Evolutionary conservation across 2,329 filamentous ascomycete species (phyloP).

Genomic region (Knoxdaviesia capensis): DNA sequence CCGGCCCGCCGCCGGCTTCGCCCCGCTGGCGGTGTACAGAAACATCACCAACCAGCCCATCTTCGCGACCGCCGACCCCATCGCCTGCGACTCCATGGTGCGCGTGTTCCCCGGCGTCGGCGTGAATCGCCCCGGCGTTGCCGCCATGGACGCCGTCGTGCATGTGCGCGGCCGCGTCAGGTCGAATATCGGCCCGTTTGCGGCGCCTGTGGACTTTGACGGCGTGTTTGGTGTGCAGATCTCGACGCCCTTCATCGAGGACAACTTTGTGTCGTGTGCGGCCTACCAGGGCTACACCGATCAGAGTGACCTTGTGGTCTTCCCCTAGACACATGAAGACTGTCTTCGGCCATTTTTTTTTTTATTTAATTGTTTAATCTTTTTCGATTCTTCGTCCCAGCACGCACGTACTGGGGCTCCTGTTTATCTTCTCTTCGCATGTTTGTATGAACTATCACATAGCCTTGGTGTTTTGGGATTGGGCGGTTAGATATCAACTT

Average conservation of each 20-base stretch:
- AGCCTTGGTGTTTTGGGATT: too few relatives aligned
- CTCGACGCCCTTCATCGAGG: constrained; percentile 6
- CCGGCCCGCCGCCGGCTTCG: constrained; percentile 7
- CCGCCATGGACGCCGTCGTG: constrained; percentile 1
- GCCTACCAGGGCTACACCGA: constrained; percentile 4
- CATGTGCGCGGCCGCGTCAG: constrained; percentile 8
- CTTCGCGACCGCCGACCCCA: constrained; percentile 15
- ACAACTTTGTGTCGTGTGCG: constrained; percentile 7
- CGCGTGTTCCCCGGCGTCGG: constrained; percentile 15
- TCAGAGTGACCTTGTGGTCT: background rate
- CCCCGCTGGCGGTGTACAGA: constrained; percentile 20
- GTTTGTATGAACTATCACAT: too few relatives aligned
- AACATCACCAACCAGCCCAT: constrained; percentile 34
- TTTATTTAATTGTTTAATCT: too few relatives aligned
- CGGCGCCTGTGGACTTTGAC: background rate
- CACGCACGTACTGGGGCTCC: too few relatives aligned
- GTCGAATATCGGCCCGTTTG: constrained; percentile 10
- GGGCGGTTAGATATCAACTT: too few relatives aligned
- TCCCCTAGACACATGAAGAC: too few relatives aligned
- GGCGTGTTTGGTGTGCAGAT: constrained; percentile 5
- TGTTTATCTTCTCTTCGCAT: too few relatives aligned
- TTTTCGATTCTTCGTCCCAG: too few relatives aligned
- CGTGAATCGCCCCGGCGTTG: too few relatives aligned
- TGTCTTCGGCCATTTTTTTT: too few relatives aligned
- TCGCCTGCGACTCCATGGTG: constrained; percentile 21